Base-by-base conservation (phyloP, 2,329 filamentous ascomycete species). In the Fusarium secorum region DNA sequence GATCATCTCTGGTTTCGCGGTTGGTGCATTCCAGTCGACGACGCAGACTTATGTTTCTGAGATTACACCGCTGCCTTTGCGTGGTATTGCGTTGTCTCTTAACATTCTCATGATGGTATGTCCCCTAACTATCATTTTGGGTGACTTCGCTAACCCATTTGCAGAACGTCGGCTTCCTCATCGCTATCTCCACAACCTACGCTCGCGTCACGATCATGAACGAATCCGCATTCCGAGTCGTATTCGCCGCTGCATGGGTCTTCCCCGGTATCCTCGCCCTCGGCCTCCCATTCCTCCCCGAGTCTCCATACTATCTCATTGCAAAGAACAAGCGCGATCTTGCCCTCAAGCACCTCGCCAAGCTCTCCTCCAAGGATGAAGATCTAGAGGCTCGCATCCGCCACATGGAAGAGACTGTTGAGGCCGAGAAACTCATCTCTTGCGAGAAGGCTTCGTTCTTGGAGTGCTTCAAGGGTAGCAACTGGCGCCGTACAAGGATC, bases 21-120 rank as follows among this genome's bases (percentile, higher is more conserved):
- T 64, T 4, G 62, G 62, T 33, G 60, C 60, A 5, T 65, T 65
- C 26, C 49, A 64, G 49, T 48, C 62, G 4, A 64, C 59, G 1
- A 64, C 62, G 13, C 60, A 65, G 59, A 65, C 62, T n/a, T 65
- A 65, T 38, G 60, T 63, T 5, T 63, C 60, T 4, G 55, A 63
- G 32, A 52, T 63, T 20, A 38, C 38, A 1, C 60, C 60, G 3
- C 24, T 63, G 5, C 60, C 60, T 20, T 6, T 63, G 6, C 56
- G 60, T 33, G 56, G 60, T 4, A 63, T 63, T 33, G 45, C 60
- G 0, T 6, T 63, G 15, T 63, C 60, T 33, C 32, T 63, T 0
- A 63, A 63, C 20, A 63, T 63, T 32, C 45, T 63, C 1, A 63
- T 61, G 60, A 63, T 63, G 56, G 60, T 52, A 22, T 15, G n/a